Base-by-base conservation (phyloP, 768 basidiomycete genomes). In the Boletus sp. region DNA sequence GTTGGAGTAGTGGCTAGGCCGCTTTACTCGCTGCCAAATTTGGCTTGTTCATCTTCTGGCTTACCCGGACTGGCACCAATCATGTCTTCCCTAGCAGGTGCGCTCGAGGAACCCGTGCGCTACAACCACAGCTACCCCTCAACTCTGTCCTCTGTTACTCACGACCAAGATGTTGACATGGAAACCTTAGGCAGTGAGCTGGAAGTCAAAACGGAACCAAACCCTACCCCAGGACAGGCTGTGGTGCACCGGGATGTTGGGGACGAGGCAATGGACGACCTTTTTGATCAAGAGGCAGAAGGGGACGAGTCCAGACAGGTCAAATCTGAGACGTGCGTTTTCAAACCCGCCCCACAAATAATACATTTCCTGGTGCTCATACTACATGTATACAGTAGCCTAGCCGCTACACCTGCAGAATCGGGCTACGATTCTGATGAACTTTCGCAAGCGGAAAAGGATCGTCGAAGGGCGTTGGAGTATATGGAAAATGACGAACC, bases 401-500 rank as follows among this genome's bases (percentile, higher is more conserved):
- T 82, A 30, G 76, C 77, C 18, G 58, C 70, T 24, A 73, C 74
- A 47, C 70, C 68, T 17, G 67, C 56, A 3, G 69, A 64, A 53
- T 86, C 85, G 42, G 81, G 72, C 12, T 78, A 75, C 30, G 82
- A 79, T n/a, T 85, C 82, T n/a, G 92, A 90, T 50, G 76, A 84
- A 17, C 74, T 91, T 33, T 83, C 89, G 45, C 79, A 82, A 62
- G 78, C 71, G 70, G 89, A 80, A 74, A 80, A 76, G 41, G 73
- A 75, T 40, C 78, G 67, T 41, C 78, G 92, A 61, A 83, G 83
- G 64, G 85, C 84, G 2, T 69, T 94, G 61, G 92, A 94, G 71
- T 94, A 94, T 68, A 83, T 80, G 64, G 92, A 93, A 69, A 89
- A 90, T 30, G 88, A 90, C 11, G 80, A 81, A 58, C 81, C 85